Evolutionary conservation across 2,329 filamentous ascomycete species (phyloP).

Genomic region (Pyrenochaeta sp.): DNA sequence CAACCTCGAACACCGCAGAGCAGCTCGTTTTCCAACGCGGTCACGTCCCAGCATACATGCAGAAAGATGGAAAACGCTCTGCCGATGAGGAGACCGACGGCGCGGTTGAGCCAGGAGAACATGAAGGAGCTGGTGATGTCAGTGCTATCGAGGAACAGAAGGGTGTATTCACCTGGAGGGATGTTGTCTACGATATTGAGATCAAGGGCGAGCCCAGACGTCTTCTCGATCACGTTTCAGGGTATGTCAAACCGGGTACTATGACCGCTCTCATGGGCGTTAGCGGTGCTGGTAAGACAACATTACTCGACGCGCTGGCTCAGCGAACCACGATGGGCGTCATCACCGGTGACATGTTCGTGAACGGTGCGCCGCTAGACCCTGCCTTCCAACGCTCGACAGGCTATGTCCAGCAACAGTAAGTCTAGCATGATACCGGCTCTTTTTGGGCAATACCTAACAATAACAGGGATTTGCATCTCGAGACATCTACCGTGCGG

Average conservation of each 20-base stretch:
- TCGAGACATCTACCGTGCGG: constrained; percentile 49
- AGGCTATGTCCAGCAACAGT: constrained; percentile 52
- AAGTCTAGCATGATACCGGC: constrained; percentile 3
- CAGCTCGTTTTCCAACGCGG: constrained; percentile 70
- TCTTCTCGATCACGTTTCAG: constrained; percentile 63
- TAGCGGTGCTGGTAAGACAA: constrained; percentile 50
- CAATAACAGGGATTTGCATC: constrained; percentile 42
- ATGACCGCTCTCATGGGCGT: constrained; percentile 53
- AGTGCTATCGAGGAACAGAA: constrained; percentile 52
- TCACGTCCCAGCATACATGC: constrained; percentile 53
- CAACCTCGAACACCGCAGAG: constrained; percentile 70
- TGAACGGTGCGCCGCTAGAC: constrained; percentile 48
- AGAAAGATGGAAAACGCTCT: constrained; percentile 36
- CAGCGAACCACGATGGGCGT: constrained; percentile 48
- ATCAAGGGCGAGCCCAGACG: constrained; percentile 57
- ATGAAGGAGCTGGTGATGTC: constrained; percentile 48
- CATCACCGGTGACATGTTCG: constrained; percentile 50
- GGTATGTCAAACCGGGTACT: constrained; percentile 64
- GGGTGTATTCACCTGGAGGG: constrained; percentile 51
- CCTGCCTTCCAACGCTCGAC: constrained; percentile 49
- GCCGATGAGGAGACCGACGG: constrained; percentile 48
- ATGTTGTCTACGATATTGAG: constrained; percentile 46
- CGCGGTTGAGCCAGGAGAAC: constrained; percentile 34
- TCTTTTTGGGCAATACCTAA: constrained; percentile 6
- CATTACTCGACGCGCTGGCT: constrained; percentile 48